Conservation (phyloP, 2,329 filamentous ascomycete genomes). For the Clarireedia hainanense region DNA sequence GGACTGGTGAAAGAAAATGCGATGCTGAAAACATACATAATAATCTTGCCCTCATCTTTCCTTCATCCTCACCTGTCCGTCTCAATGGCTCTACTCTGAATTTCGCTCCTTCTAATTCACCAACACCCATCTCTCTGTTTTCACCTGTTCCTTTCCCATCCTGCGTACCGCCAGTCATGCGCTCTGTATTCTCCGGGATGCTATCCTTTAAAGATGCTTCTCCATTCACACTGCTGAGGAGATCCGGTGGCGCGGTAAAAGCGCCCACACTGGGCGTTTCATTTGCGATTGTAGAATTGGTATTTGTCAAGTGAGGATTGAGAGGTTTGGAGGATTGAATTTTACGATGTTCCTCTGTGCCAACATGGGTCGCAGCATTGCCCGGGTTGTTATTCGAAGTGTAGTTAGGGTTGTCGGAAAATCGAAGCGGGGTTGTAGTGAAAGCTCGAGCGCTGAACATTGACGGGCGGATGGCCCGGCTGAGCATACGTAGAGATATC, state of each 20-base stretch:
- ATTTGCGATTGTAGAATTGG: slow-evolving; percentile 54
- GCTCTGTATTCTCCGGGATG: slow-evolving; percentile 53
- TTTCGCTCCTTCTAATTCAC: slow-evolving; percentile 77
- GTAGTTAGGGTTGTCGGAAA: not conserved
- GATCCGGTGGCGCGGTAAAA: slow-evolving; percentile 49
- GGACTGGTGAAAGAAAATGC: not conserved
- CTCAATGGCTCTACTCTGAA: slow-evolving; percentile 89
- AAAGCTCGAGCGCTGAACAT: not conserved
- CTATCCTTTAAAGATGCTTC: slow-evolving; percentile 51
- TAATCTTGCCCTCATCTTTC: slow-evolving; percentile 83
- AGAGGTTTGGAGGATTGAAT: slow-evolving; percentile 48
- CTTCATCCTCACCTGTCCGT: slow-evolving; percentile 71
- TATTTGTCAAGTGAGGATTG: slow-evolving; percentile 57
- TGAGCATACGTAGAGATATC: slow-evolving; percentile 2
- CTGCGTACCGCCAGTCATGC: slow-evolving; percentile 58
- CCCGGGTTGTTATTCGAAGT: slow-evolving; percentile 13
- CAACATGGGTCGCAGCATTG: slow-evolving; percentile 38
- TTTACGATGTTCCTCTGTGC: slow-evolving; percentile 44
- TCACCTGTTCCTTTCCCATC: slow-evolving; percentile 37
- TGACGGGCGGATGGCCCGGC: slow-evolving; percentile 2
- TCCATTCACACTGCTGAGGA: slow-evolving; percentile 47
- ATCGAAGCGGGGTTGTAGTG: slow-evolving; percentile 4
- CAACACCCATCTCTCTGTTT: slow-evolving; percentile 62
- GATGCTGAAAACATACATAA: slow-evolving; percentile 39
- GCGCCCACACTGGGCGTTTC: slow-evolving; percentile 53